Conservation (phyloP, 129 eudicot genomes). For the Chrysanthemum lavandulifolium region DNA sequence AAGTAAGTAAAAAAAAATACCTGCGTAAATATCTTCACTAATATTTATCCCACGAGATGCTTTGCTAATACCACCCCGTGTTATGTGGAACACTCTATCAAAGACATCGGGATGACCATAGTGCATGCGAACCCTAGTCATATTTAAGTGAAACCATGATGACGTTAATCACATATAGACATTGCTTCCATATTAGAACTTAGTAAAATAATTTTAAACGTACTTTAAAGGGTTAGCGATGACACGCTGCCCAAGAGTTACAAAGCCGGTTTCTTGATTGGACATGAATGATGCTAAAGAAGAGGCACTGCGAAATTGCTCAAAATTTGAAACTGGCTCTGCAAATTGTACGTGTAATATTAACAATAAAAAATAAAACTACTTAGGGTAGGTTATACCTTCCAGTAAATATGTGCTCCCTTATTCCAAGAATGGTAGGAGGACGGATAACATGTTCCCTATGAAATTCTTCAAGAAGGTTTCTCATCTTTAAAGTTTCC, state of each 20-base stretch:
- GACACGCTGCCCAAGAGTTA: conserved; percentile 98
- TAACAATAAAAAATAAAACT: no score
- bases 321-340: neutral
- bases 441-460: conserved; percentile 69
- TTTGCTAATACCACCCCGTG: conserved; percentile 97
- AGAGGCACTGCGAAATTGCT: conserved; percentile 70
- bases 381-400: no score
- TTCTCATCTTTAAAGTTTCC: conserved; percentile 98
- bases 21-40: conserved; percentile 93
- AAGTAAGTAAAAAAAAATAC: conserved; percentile 35
- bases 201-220: conserved; percentile 17
- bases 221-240: conserved; percentile 95
- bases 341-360: no score
- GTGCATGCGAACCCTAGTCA: conserved; percentile 88
- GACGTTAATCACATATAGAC: neutral
- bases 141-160: conserved; percentile 6
- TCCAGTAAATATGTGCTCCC: conserved; percentile 89
- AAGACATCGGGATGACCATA: conserved; percentile 98
- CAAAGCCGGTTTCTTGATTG: conserved; percentile 94
- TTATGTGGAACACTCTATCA: conserved; percentile 92
- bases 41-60: conserved; percentile 95
- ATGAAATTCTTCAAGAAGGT: conserved; percentile 90
- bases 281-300: conserved; percentile 99
- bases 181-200: neutral
- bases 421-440: conserved; percentile 89